Percentiles rank a stretch among this genome's conserved stretches.
phyloP scores from a whole-genome alignment of 768 basidiomycete genomes.

The Psilocybe sp. region DNA sequence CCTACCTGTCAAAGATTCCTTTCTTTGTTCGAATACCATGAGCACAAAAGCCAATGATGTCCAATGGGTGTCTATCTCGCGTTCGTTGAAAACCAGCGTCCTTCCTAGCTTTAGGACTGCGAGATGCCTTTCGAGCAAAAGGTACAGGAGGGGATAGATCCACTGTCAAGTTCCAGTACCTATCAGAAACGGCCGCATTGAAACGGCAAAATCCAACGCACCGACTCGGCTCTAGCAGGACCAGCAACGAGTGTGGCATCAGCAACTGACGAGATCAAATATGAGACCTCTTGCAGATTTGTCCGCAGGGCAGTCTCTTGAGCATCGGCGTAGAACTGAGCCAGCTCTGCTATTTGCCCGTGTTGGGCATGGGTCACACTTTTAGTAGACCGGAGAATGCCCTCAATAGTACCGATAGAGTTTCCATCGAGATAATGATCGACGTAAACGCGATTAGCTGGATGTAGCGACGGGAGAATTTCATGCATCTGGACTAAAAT shows the following conservation, averaged over 20 bases:
- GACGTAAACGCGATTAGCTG: conserved; percentile 6
- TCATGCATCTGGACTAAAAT: conserved; percentile 7
- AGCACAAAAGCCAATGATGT: neutral
- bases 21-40: neutral
- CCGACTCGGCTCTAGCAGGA: conserved; percentile 5
- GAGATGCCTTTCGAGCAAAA: conserved; percentile 2
- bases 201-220: neutral
- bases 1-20: conserved; percentile 5
- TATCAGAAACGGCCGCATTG: neutral
- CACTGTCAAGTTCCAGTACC: neutral
- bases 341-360: conserved; percentile 1
- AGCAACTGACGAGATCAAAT: neutral
- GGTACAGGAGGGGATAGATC: conserved; percentile 3
- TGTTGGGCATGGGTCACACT: neutral
- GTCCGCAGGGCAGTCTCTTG: conserved; percentile 1
- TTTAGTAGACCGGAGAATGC: conserved; percentile 5
- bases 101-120: neutral
- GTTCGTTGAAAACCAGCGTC: neutral
- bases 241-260: conserved; percentile 6
- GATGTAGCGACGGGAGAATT: conserved; percentile 1
- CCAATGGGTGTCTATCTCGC: neutral
- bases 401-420: conserved; percentile 3
- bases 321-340: neutral
- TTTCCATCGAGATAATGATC: conserved; percentile 6
- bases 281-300: conserved; percentile 5